Evolutionary conservation across 2,329 filamentous ascomycete genomes (phyloP), one percentile per base, ranked within the genome.

Genomic region (Westerdykella aurantiaca): DNA sequence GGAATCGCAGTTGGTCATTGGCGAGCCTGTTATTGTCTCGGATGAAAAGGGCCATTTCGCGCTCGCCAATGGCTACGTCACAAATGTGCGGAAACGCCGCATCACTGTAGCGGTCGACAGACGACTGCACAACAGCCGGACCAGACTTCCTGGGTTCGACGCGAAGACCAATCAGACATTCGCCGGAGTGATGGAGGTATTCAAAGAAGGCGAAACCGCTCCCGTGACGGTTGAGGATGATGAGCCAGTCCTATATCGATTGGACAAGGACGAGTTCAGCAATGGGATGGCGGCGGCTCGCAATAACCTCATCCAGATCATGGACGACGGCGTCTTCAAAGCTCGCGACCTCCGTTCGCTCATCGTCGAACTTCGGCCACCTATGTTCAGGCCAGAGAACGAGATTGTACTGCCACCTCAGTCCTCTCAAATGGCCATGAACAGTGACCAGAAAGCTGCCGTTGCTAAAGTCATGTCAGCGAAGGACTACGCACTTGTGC

Each of bases 211-310:
- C 12, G 58, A 60, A 14, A 37, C 48, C n/a, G 21, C 42, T 5
- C 35, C 43, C n/a, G 21, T 52, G 5, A 38, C 49, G 60, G 47
- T 73, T 72, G 31, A 69, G 1, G 72, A 75, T 45, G 72, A 75
- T 44, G 66, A 76, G 4, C 79, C 79, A 4, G 70, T 85, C 5
- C 75, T 81, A 39, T 98, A 95, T 58, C 85, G 93, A 18, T 74
- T 98, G 4, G 93, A 98, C 69, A 96, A 96, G 64, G 93, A 98
- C 58, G 93, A 98, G 61, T 98, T 98, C 68, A 95, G 88, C 69
- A 97, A 95, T 58, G 93, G 93, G 45, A 95, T 98, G 88, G 89
- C 93, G 3, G 85, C 86, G 23, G 87, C 95, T 37, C 83, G 93
- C 42, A 96, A 95, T 68, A 98, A 97, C 55, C 77, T 98, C 1